Evolutionary conservation across 2,329 filamentous ascomycete species (phyloP).

Genomic region (Thielaviopsis euricoi): DNA sequence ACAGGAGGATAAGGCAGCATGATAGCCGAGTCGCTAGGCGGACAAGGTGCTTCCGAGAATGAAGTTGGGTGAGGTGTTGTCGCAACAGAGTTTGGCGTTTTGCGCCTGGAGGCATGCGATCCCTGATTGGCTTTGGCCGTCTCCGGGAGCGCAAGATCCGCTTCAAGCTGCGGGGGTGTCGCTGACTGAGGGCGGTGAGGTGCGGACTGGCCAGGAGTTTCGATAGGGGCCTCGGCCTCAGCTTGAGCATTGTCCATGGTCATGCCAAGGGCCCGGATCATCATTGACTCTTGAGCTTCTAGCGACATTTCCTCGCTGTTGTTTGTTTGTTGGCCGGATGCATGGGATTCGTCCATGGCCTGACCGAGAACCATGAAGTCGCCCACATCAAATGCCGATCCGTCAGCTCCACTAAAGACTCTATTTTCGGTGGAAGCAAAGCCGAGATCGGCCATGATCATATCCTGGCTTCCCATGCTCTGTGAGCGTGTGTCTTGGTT

Average conservation of each 20-base stretch:
- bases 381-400: neutral
- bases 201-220: neutral
- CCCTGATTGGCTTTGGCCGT: neutral
- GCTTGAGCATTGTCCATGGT: neutral
- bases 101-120: conserved; percentile 1
- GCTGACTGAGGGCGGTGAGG: neutral
- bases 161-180: neutral
- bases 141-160: neutral
- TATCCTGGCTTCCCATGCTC: neutral
- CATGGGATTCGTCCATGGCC: neutral
- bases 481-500: neutral
- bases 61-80: conserved; percentile 25
- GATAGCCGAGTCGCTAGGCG: conserved; percentile 25
- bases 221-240: neutral
- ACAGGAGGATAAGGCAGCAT: conserved; percentile 13
- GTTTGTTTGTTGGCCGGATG: too few species aligned
- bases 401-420: neutral
- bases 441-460: neutral
- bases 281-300: neutral
- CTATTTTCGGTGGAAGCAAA: neutral
- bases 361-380: neutral
- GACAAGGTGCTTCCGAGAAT: conserved; percentile 24
- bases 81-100: conserved; percentile 14
- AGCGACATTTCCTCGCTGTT: neutral
- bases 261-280: neutral